These are phyloP conservation scores for Kwoniella sp. DNA, from an alignment of 768 basidiomycete genomes.

Conservation along the genomic window DNA sequence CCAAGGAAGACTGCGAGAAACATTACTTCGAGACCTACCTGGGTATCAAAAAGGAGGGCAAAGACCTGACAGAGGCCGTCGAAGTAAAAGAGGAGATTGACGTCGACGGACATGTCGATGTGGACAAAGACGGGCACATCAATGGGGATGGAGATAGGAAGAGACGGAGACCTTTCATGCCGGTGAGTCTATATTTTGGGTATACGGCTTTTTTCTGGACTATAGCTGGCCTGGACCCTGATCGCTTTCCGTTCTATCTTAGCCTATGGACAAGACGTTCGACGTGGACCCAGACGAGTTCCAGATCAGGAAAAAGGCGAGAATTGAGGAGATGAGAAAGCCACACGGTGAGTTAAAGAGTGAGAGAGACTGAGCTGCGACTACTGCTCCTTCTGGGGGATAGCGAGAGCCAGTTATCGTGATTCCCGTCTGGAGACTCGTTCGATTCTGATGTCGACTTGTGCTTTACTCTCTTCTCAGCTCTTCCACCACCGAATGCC, in stretches of 20 bases:
- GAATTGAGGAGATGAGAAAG: constrained; percentile 74
- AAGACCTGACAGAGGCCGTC: constrained; percentile 8
- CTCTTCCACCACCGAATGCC: constrained; percentile 58
- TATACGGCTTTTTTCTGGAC: no score
- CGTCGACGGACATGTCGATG: constrained; percentile 3
- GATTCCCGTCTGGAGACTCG: neutral
- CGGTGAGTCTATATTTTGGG: no score
- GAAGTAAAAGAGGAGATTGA: constrained; percentile 23
- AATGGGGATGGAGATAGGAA: constrained; percentile 26
- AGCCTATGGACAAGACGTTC: constrained; percentile 61
- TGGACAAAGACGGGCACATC: no score
- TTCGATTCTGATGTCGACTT: constrained; percentile 48
- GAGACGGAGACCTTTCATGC: constrained; percentile 51
- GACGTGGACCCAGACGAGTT: constrained; percentile 76
- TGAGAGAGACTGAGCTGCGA: no score
- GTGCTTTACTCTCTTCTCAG: constrained; percentile 26
- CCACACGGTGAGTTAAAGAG: constrained; percentile 56
- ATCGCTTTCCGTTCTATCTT: neutral
- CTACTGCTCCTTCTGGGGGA: no score
- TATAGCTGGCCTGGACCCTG: neutral
- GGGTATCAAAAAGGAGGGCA: constrained; percentile 63
- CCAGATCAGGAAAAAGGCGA: constrained; percentile 81
- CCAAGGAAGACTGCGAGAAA: constrained; percentile 87
- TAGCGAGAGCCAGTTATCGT: no score
- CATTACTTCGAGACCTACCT: constrained; percentile 85